Percentiles rank a stretch among this genome's conserved stretches.
phyloP scores from a whole-genome alignment of 768 basidiomycete species.

The Tephrocybe sp. region DNA sequence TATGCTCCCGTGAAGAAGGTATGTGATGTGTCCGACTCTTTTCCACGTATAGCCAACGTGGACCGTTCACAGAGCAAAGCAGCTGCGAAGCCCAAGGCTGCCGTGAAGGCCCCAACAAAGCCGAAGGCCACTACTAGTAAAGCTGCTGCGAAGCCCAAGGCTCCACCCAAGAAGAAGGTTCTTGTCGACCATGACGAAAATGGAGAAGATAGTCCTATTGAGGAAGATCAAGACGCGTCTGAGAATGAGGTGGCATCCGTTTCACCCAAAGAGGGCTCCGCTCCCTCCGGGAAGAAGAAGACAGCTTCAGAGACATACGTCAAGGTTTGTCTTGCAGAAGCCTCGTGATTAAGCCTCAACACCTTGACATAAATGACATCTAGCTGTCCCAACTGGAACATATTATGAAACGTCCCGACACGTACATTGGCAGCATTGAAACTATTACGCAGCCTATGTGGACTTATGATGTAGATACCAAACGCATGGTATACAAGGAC shows the following conservation, averaged over 20 bases:
- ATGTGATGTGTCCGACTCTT: constrained; percentile 18
- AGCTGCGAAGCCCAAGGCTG: constrained; percentile 40
- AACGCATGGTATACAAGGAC: constrained; percentile 81
- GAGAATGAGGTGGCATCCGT: constrained; percentile 33
- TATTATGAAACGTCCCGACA: constrained; percentile 87
- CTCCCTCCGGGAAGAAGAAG: constrained; percentile 65
- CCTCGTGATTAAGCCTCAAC: background rate
- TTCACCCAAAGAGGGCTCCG: constrained; percentile 20
- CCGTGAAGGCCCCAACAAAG: constrained; percentile 41
- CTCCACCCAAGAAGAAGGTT: constrained; percentile 66
- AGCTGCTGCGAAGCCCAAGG: constrained; percentile 48
- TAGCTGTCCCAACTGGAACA: constrained; percentile 96
- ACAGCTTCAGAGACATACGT: constrained; percentile 89
- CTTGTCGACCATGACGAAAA: constrained; percentile 68
- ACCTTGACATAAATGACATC: background rate
- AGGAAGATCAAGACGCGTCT: constrained; percentile 40
- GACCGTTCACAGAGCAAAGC: constrained; percentile 23
- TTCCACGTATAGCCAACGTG: constrained; percentile 7
- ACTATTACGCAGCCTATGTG: constrained; percentile 86
- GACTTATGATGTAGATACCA: constrained; percentile 85
- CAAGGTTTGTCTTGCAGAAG: constrained; percentile 54
- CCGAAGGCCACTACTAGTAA: constrained; percentile 41
- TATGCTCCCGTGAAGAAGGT: constrained; percentile 66
- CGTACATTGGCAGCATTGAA: constrained; percentile 97
- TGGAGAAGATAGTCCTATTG: constrained; percentile 46